Evolutionary conservation across 441 rosid species (phyloP).

Genomic region (Manihot esculenta): DNA sequence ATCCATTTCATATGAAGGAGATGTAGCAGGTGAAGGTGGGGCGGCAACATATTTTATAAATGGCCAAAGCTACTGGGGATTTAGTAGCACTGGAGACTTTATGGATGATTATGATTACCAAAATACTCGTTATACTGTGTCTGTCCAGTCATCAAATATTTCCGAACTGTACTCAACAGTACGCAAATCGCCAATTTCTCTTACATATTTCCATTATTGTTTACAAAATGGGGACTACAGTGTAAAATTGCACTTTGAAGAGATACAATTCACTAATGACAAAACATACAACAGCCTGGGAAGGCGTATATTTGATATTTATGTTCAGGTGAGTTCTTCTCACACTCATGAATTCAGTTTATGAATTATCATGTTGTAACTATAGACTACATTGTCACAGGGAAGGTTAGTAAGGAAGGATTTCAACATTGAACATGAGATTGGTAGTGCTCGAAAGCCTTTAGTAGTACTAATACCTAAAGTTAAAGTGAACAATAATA

Average conservation of each 20-base stretch:
- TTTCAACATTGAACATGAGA: conserved; percentile 33
- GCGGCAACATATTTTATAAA: conserved; percentile 47
- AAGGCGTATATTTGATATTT: conserved; percentile 57
- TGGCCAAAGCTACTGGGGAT: conserved; percentile 57
- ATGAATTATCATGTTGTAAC: background rate
- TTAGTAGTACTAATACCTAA: conserved; percentile 17
- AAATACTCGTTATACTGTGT: conserved; percentile 51
- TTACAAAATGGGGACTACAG: conserved; percentile 55
- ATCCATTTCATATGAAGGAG: conserved; percentile 53
- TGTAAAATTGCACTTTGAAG: conserved; percentile 53
- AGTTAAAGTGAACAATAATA: conserved; percentile 28
- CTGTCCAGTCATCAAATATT: conserved; percentile 26
- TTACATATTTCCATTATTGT: conserved; percentile 63
- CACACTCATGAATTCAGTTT: background rate
- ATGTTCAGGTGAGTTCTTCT: conserved; percentile 53
- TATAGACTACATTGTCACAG: conserved; percentile 20
- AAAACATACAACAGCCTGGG: conserved; percentile 50
- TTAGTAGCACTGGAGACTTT: conserved; percentile 82
- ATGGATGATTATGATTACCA: conserved; percentile 69
- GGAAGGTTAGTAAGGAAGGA: conserved; percentile 28
- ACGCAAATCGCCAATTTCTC: conserved; percentile 58
- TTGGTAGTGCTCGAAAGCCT: conserved; percentile 26
- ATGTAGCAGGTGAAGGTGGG: conserved; percentile 55
- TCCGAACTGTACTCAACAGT: conserved; percentile 45
- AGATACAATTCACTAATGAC: conserved; percentile 47